Base-by-base conservation (phyloP, 768 basidiomycete species). In the Leccinum aurantiacum region DNA sequence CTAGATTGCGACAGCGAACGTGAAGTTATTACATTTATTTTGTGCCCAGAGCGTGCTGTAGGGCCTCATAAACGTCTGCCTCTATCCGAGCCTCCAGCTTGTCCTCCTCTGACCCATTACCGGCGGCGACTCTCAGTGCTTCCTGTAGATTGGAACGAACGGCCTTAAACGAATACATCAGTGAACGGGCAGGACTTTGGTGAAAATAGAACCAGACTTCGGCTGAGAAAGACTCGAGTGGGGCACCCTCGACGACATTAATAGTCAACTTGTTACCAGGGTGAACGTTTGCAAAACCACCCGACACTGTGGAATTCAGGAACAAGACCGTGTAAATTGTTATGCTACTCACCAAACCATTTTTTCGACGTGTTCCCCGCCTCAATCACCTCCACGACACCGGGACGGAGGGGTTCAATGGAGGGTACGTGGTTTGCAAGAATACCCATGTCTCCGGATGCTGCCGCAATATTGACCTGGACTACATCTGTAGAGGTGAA, bases 391-490 rank as follows among this genome's bases (percentile, higher is more conserved):
- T 99, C 97, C 56, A 99, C 81, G 59, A 98, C 82, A 73, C 97
- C 97, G 46, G 97, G 90, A 71, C 92, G 91, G 57, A 99, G 82
- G 52, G 96, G 83, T 76, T 99, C 97, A 60, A 98, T 90, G n/a
- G 94, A 91, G 31, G 97, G 90, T 57, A 98, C 95, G 78, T 99
- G 97, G 83, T 96, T 97, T 68, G 96, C 93, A 61, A 99, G 88
- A 69, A 99, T 92, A 82, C 97, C 97, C 95, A 98, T 98, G 77
- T 98, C 95, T 70, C 97, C 97, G 3, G 93, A 88, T 57, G 88
- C 92, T 44, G 95, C 97, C 37, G 95, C 80, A 68, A 98, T 79
- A 79, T 98, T 98, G 67, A 99, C 96, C 77, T 98, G 96, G 22
- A 91, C 86, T 60, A 98, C 96, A 75, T 95, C 95, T 67, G 86